Conservation (phyloP, 768 basidiomycete species). For the Agrocybe praecox region DNA sequence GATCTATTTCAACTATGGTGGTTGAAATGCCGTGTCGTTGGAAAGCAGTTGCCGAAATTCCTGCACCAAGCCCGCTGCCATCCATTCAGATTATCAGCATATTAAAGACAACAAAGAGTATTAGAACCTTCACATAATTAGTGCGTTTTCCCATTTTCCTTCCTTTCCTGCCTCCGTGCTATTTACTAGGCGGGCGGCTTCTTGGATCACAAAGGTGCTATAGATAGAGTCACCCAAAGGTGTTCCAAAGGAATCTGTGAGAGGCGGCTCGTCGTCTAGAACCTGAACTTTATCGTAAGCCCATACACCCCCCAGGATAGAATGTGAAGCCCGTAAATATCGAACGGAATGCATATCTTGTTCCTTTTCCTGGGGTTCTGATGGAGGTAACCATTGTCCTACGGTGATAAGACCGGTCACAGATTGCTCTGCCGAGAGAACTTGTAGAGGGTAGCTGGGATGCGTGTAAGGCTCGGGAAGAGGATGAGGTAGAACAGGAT, state of each 20-base stretch:
- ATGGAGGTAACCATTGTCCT: constrained; percentile 61
- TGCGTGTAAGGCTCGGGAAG: constrained; percentile 50
- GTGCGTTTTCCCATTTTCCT: constrained; percentile 49
- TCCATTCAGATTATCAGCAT: constrained; percentile 9
- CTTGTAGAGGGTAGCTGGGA: constrained; percentile 56
- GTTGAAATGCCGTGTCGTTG: constrained; percentile 67
- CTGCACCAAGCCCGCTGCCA: constrained; percentile 83
- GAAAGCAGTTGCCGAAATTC: constrained; percentile 80
- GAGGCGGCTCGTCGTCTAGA: constrained; percentile 40
- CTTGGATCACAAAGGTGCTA: constrained; percentile 83
- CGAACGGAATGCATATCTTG: constrained; percentile 51
- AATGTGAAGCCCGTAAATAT: constrained; percentile 67
- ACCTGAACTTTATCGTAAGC: constrained; percentile 51
- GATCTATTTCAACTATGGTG: constrained; percentile 93
- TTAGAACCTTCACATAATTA: constrained; percentile 64
- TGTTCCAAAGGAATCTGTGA: constrained; percentile 53
- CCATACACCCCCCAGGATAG: constrained; percentile 81
- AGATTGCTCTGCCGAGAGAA: constrained; percentile 69
- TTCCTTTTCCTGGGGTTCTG: constrained; percentile 26
- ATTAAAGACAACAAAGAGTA: constrained; percentile 8
- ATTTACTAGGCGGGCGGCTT: constrained; percentile 74
- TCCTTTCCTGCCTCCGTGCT: constrained; percentile 42
- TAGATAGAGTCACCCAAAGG: constrained; percentile 81
- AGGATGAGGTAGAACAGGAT: constrained; percentile 62
- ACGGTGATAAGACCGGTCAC: constrained; percentile 85